Conservation (phyloP, 2,329 filamentous ascomycete genomes). For the Monosporascus cannonballus region DNA sequence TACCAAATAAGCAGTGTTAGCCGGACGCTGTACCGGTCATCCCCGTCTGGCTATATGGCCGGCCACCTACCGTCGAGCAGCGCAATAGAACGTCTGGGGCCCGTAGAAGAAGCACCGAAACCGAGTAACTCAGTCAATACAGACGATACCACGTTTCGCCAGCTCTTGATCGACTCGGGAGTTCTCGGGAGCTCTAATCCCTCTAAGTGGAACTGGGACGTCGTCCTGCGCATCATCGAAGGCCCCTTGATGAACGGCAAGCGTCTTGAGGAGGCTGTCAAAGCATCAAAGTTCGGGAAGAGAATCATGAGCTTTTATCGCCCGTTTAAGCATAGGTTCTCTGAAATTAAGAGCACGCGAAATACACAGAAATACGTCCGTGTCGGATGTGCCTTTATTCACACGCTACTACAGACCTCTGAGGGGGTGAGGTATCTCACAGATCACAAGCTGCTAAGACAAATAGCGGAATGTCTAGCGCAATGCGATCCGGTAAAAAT, state of each 20-base stretch:
- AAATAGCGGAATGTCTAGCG: slow-evolving; percentile 91
- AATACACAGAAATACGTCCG: slow-evolving; percentile 91
- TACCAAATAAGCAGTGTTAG: slow-evolving; percentile 99
- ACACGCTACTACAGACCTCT: slow-evolving; percentile 75
- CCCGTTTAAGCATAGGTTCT: slow-evolving; percentile 94
- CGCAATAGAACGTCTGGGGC: slow-evolving; percentile 40
- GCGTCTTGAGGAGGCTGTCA: slow-evolving; percentile 86
- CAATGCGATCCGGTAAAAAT: slow-evolving; percentile 79
- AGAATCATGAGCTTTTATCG: slow-evolving; percentile 90
- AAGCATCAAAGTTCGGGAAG: slow-evolving; percentile 94
- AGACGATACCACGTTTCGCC: slow-evolving; percentile 58
- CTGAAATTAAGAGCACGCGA: slow-evolving; percentile 82
- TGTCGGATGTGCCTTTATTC: slow-evolving; percentile 82
- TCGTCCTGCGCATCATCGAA: slow-evolving; percentile 85
- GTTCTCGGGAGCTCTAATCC: slow-evolving; percentile 87
- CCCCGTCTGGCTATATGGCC: slow-evolving; percentile 39
- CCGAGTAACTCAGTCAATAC: slow-evolving; percentile 41
- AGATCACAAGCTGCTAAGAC: slow-evolving; percentile 87
- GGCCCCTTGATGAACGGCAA: slow-evolving; percentile 88
- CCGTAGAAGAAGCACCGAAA: slow-evolving; percentile 53
- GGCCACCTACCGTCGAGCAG: slow-evolving; percentile 35
- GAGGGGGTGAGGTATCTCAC: slow-evolving; percentile 81
- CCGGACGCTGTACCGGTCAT: slow-evolving; percentile 79
- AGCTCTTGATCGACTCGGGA: slow-evolving; percentile 68
- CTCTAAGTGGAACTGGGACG: slow-evolving; percentile 95